These are phyloP conservation scores for Cyanidioschyzon merolae DNA, from an alignment of 23 red algal genomes.

Conservation along the genomic window DNA sequence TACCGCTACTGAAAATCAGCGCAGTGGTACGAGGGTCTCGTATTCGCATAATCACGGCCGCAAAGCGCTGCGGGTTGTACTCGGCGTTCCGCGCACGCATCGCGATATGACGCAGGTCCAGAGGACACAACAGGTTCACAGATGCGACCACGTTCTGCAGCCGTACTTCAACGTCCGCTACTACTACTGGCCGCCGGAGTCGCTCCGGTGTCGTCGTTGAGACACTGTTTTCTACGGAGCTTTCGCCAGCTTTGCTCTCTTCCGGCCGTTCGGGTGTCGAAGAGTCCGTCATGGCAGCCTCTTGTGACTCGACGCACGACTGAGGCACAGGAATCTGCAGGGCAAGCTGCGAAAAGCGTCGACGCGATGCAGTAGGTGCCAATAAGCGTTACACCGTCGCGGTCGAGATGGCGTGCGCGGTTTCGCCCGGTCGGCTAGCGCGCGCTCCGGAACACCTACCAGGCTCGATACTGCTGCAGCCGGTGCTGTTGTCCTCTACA, in stretches of 20 bases:
- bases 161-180: not conserved
- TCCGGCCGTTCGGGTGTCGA: not conserved
- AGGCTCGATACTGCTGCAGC: no score
- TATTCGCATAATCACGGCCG: constrained; percentile 98
- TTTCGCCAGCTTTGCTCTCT: not conserved
- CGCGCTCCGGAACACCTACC: no score
- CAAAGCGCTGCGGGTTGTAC: constrained; percentile 99
- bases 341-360: no score
- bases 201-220: not conserved
- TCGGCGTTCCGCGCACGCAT: constrained; percentile 89
- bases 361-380: no score
- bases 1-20: constrained; percentile 92
- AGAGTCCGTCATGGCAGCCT: not conserved
- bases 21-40: constrained; percentile 96
- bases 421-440: no score
- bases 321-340: no score
- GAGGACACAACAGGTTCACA: constrained; percentile 60
- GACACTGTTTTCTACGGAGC: not conserved
- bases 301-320: no score
- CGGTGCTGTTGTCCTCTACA: no score
- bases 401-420: no score
- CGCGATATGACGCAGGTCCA: constrained; percentile 87
- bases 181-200: not conserved
- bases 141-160: constrained; percentile 95
- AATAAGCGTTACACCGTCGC: no score